Base-by-base conservation (phyloP, 257 asterid genomes). In the Plantago ovata region DNA sequence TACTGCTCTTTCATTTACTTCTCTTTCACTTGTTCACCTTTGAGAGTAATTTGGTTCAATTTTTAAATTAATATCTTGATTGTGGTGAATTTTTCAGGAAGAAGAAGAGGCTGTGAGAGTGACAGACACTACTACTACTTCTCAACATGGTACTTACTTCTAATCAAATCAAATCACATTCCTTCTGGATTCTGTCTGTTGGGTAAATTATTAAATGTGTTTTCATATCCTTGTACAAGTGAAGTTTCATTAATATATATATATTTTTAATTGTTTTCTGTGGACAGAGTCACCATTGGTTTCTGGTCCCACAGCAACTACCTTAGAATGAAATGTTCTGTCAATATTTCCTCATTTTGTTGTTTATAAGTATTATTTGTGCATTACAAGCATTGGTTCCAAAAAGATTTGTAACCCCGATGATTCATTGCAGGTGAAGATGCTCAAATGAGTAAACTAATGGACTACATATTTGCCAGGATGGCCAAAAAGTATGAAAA, bases 281-380 rank as follows among this genome's bases (percentile, higher is more conserved):
- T 79, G 92, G 88, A 75, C 74, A 93, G 99, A 83, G 83, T 84
- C 83, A 24, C 86, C 85, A 53, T 52, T 89, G 94, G 87, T 65
- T 75, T 75, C 80, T 64, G 97, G 95, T 56, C 92, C 97, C 97
- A 82, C 95, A 48, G 73, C 82, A 66, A 82, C 93, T 82, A 14
- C 38, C 46, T 16, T 54, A 39, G 39, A 46, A 28, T 33, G 13
- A 18, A 3, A 38, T n/a, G 24, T 67, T 19, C 10, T 13, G 36
- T 19, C 11, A 48, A 20, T n/a, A 39, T 16, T 18, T 33, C 23
- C 42, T 53, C 38, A n/a, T 15, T 60, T 13, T 56, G 56, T 68
- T 44, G n/a, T 56, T 39, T 57, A 28, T 38, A 28, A 60, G 23
- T 73, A 56, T 48, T 36, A 52, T 13, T 42, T 51, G 32, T 18